phyloP scores from a whole-genome alignment of 106 monocot genomes.

The Dactylorhiza incarnata region DNA sequence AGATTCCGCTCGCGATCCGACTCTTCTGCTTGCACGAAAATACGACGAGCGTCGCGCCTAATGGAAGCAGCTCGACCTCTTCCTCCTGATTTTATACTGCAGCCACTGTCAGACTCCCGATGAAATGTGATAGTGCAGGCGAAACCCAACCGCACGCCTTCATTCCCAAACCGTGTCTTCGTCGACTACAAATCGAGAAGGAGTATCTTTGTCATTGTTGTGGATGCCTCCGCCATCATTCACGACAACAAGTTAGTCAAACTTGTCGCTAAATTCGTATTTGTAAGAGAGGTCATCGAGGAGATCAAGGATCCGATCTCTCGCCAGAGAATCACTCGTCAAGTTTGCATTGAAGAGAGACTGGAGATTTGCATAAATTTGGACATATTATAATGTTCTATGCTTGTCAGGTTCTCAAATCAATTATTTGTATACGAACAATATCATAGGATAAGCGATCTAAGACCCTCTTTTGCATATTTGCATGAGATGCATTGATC shows the following conservation, averaged over 20 bases:
- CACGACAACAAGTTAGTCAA: conserved; percentile 52
- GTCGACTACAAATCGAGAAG: conserved; percentile 31
- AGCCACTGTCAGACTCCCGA: neutral
- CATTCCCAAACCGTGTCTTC: conserved; percentile 34
- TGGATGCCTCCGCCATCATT: conserved; percentile 88
- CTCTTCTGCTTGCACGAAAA: too few species aligned
- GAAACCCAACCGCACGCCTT: conserved; percentile 11
- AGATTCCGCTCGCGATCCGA: too few species aligned
- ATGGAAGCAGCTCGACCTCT: too few species aligned
- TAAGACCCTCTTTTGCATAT: too few species aligned
- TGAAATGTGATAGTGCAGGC: conserved; percentile 41
- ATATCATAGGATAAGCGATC: too few species aligned
- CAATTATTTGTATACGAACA: too few species aligned
- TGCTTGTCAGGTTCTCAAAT: too few species aligned
- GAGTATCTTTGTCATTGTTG: conserved; percentile 58
- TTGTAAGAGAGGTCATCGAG: conserved; percentile 67
- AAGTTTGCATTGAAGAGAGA: conserved; percentile 91
- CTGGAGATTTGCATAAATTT: conserved; percentile 88
- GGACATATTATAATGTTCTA: too few species aligned
- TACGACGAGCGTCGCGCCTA: too few species aligned
- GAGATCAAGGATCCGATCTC: conserved; percentile 82
- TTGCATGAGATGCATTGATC: too few species aligned
- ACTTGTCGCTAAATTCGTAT: conserved; percentile 58
- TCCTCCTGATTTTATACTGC: neutral
- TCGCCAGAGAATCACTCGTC: conserved; percentile 48